Conservation (phyloP, 352 stramenopile species). For the Phytophthora tubulina region DNA sequence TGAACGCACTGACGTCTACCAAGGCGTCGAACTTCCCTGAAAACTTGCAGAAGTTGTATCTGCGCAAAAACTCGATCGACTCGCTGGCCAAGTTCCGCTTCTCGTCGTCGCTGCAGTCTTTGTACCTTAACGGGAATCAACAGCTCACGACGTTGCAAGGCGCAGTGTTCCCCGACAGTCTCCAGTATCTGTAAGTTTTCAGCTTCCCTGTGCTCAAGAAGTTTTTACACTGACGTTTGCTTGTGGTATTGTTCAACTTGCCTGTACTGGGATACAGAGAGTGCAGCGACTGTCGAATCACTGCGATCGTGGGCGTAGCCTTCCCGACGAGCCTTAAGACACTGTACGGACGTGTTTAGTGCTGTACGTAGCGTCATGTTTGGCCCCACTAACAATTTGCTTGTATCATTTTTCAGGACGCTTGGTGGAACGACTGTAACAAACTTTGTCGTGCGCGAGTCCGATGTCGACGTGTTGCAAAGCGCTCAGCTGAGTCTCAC, state of each 20-base stretch:
- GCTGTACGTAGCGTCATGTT: background rate
- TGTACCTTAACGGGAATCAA: slow-evolving; percentile 56
- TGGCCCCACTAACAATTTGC: slow-evolving; percentile 7
- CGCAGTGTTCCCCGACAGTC: slow-evolving; percentile 50
- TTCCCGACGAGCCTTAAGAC: slow-evolving; percentile 48
- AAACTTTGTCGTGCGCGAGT: slow-evolving; percentile 48
- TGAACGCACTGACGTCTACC: slow-evolving; percentile 33
- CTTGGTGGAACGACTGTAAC: slow-evolving; percentile 39
- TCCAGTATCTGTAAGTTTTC: slow-evolving; percentile 44
- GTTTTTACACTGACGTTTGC: slow-evolving; percentile 14
- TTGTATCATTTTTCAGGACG: slow-evolving; percentile 26
- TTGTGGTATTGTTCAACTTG: slow-evolving; percentile 24
- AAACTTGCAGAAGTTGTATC: slow-evolving; percentile 32
- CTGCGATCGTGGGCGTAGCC: slow-evolving; percentile 33
- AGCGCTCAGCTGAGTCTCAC: slow-evolving; percentile 39
- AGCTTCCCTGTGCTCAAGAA: background rate
- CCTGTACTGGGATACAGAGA: slow-evolving; percentile 16
- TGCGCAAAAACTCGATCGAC: slow-evolving; percentile 48
- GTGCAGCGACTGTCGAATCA: slow-evolving; percentile 44
- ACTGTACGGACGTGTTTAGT: slow-evolving; percentile 36
- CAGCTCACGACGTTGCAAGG: slow-evolving; percentile 53
- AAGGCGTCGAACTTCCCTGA: slow-evolving; percentile 36
- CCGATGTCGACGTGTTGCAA: slow-evolving; percentile 44
- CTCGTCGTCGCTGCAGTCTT: slow-evolving; percentile 33
- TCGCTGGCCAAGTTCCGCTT: slow-evolving; percentile 46